Evolutionary conservation across 78 protist genomes (phyloP), one percentile per base, ranked within the genome.

Genomic region (Fonticula alba): DNA sequence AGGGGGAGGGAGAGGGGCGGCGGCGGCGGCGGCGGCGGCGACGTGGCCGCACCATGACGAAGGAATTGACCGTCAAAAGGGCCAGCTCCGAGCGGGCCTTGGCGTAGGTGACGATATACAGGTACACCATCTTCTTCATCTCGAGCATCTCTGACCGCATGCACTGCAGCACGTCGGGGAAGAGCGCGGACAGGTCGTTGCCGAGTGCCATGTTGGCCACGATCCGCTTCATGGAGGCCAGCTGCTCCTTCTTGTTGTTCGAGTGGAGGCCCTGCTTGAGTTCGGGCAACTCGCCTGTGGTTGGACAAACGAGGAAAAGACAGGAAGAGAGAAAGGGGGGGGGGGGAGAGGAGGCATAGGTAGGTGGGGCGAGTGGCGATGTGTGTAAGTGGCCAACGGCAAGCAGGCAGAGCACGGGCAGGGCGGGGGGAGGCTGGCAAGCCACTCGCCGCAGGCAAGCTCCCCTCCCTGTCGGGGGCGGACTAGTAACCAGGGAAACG

Each of bases 141-240:
- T 94, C 97, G 32, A 90, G 37, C 63, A 84, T 80, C 41, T 46
- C 52, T 7, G 43, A 9, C 43, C 72, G 79, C 69, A 86, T 78
- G 72, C 82, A 72, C 62, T 81, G 77, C 69, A 85, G 68, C 19
- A 92, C 43, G 17, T 38, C 43, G 17, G 43, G 43, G 43, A 38
- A 38, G 43, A 38, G 43, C 43, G 43, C 43, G 43, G 17, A 9
- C 43, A 94, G 87, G 71, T 91, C 98, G 64, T 87, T 87, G 24
- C 98, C 98, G 35, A 86, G 86, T 3, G 97, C 92, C 97, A 94
- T 92, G 32, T 74, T 82, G 20, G 95, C 93, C 62, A 92, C 88
- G 40, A 92, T 88, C 59, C 86, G 83, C 75, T 91, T 84, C 32
- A 94, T 86, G 27, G 97, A 96, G 51, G 61, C 64, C 69, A 76